Evolutionary conservation across 352 stramenopile species (phyloP), one percentile per base, ranked within the genome.

Genomic region (Globisporangium spinosum): DNA sequence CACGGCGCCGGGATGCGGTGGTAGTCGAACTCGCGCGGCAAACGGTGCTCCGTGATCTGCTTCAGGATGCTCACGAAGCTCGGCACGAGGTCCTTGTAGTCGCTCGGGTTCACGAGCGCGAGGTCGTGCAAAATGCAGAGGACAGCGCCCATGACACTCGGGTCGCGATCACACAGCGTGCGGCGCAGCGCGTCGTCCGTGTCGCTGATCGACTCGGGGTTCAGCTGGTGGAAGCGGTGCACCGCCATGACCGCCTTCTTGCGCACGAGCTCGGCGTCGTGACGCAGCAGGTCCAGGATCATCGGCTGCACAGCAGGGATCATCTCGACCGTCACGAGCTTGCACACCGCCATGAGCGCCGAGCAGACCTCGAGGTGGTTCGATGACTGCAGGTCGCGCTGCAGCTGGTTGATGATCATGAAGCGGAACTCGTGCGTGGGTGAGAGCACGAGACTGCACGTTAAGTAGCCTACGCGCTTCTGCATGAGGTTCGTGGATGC

Each of bases 361-460:
- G 97, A 93, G 70, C 93, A 97, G 32, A 98, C 95, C 77, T 99
- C 97, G 29, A 98, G 79, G 57, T 97, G 87, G 74, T 97, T 98
- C 38, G 83, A 89, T 43, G 83, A 95, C 73, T 97, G 86, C 60
- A 98, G 69, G 63, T 98, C 93, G 71, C 92, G 79, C 86, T 99
- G 97, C 78, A 99, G 91, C 83, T 99, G 97, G 80, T 99, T 99
- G 49, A 99, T 98, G 40, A 99, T 96, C 98, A 99, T 99, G 85
- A 99, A 99, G 64, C 98, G 91, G 78, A 99, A 99, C 80, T 99
- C 97, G 81, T 99, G 97, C 40, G 98, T 97, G 3, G 98, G 98
- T 22, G 92, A 97, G 22, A 99, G 85, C 76, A 97, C 98, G 61
- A 98, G 86, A 25, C 71, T 85, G 76, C 89, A 95, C 57, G 97